These are phyloP conservation scores for Orbilia brochopaga DNA, from an alignment of 2,329 filamentous ascomycete species.

Conservation along the genomic window DNA sequence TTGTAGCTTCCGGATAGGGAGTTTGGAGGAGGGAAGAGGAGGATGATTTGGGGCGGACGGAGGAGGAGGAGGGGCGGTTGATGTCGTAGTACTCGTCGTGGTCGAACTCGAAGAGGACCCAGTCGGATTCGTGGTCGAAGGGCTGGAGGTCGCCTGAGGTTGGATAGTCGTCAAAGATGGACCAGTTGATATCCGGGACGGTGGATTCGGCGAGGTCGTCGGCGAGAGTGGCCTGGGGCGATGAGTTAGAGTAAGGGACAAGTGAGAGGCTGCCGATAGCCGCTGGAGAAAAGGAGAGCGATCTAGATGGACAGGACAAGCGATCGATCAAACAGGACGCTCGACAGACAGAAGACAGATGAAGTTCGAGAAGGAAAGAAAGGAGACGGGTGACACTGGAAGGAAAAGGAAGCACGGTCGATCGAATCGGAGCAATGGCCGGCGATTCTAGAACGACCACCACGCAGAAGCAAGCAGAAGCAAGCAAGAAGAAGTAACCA, in stretches of 20 bases:
- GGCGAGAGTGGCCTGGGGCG: constrained; percentile 32
- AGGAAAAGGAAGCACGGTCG: too few relatives aligned
- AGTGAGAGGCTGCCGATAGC: neutral
- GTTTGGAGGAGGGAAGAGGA: constrained; percentile 8
- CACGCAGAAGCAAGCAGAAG: neutral
- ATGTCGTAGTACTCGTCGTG: constrained; percentile 50
- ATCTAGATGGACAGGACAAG: too few relatives aligned
- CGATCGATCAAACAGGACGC: too few relatives aligned
- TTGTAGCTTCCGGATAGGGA: constrained; percentile 15
- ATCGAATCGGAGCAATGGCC: too few relatives aligned
- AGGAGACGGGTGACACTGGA: neutral
- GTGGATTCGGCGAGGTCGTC: constrained; percentile 48
- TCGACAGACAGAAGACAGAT: neutral
- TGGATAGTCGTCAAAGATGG: constrained; percentile 50
- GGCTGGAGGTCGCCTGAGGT: constrained; percentile 48
- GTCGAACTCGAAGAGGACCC: constrained; percentile 49
- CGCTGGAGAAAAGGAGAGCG: constrained; percentile 1
- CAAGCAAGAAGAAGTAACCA: neutral
- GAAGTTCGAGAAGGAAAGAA: neutral
- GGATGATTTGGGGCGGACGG: neutral
- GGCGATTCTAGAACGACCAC: too few relatives aligned
- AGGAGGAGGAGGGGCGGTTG: constrained; percentile 2
- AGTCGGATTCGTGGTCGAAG: constrained; percentile 48
- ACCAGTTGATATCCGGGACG: constrained; percentile 50
- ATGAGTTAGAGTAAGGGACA: too few relatives aligned